A percentile compares a stretch with the other conserved stretches of the same genome.
Conservation (phyloP, 2,329 filamentous ascomycete genomes). For the Botrytis paeoniae region DNA sequence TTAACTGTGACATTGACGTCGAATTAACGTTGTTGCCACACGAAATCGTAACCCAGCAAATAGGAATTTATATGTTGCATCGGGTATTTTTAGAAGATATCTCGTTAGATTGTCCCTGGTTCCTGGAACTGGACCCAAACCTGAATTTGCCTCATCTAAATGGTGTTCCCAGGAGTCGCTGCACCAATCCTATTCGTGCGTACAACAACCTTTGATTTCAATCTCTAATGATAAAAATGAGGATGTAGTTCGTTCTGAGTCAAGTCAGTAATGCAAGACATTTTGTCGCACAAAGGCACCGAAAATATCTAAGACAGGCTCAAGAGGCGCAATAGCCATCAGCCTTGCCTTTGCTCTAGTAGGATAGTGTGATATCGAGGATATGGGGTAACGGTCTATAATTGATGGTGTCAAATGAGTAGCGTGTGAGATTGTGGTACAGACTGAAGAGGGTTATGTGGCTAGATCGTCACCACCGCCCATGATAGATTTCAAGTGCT, state of each 20-base stretch:
- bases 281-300: constrained; percentile 9
- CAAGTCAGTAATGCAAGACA: neutral
- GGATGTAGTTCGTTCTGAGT: neutral
- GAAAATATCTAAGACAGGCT: neutral
- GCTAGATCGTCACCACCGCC: neutral
- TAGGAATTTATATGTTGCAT: neutral
- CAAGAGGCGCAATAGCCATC: constrained; percentile 12
- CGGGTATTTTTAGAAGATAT: neutral
- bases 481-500: neutral
- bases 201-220: neutral
- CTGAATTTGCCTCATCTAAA: neutral
- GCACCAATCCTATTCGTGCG: neutral
- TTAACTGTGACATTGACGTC: neutral
- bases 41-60: neutral
- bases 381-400: neutral
- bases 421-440: neutral
- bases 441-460: neutral
- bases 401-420: neutral
- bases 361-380: neutral
- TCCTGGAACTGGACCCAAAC: constrained; percentile 1
- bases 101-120: neutral
- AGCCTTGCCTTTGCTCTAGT: constrained; percentile 18
- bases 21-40: constrained; percentile 1
- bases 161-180: neutral
- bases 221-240: neutral